These are phyloP conservation scores for Nemania bipapillata DNA, from an alignment of 2,329 filamentous ascomycete genomes.

Conservation along the genomic window DNA sequence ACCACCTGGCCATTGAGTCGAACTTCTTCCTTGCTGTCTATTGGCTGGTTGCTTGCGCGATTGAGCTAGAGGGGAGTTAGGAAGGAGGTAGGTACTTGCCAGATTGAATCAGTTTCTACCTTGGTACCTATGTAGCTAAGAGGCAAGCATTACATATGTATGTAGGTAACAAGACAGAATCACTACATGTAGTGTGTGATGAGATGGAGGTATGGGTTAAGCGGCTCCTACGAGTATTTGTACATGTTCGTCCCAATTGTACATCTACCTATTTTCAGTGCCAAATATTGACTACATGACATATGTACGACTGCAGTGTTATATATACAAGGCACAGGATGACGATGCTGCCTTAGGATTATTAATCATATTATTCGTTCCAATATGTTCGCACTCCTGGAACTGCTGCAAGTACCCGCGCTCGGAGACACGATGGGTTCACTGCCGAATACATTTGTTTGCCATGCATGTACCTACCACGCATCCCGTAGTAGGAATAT, in stretches of 20 bases:
- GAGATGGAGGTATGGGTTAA: not conserved
- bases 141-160: too few species aligned
- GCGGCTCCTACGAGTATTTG: conserved; percentile 1
- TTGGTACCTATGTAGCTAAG: too few species aligned
- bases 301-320: too few species aligned
- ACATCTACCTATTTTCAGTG: not conserved
- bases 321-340: too few species aligned
- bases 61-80: not conserved
- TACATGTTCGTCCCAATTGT: not conserved
- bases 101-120: not conserved
- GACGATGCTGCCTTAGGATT: not conserved
- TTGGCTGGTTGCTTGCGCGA: not conserved
- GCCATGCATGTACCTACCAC: conserved; percentile 33
- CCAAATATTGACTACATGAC: too few species aligned
- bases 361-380: not conserved
- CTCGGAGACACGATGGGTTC: conserved; percentile 34
- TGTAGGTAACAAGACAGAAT: too few species aligned
- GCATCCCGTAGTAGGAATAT: conserved; percentile 21
- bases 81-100: conserved; percentile 3
- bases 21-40: conserved; percentile 7
- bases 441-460: conserved; percentile 40
- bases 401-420: conserved; percentile 41
- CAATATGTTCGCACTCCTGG: conserved; percentile 19
- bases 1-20: not conserved
- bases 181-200: too few species aligned